Base-by-base conservation (phyloP, 202 grass and related monocot genomes). In the Eragrostis tef region DNA sequence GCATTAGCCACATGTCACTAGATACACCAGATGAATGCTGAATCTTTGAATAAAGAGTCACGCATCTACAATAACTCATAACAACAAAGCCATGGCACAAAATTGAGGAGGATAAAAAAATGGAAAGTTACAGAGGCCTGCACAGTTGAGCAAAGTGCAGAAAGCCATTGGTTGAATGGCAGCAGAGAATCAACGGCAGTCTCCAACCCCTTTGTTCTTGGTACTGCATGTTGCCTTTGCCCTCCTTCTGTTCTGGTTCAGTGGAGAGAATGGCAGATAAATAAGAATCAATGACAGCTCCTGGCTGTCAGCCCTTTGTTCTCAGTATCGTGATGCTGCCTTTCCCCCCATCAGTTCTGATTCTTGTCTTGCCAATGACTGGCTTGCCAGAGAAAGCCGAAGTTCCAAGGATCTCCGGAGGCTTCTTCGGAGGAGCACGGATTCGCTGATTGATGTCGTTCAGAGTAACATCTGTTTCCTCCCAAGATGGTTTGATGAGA, bases 301-400 rank as follows among this genome's bases (percentile, higher is more conserved):
- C 63, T 29, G 52, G 34, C 10, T 58, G 48, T 97, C 93, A 97
- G 70, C 91, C 94, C 76, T 93, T 93, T 11, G 94, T 97, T 85
- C 91, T 93, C 67, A 97, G 49, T 84, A 97, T 90, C 29, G 94
- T 97, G 78, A 97, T 97, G 89, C 91, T 91, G 73, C 94, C 95
- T 88, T 91, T 95, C 15, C 95, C 95, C 16, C 95, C 90, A 64
- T 91, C 90, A 26, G 92, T 98, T 72, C 69, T 89, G 79, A 98
- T 91, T 73, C 87, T 94, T 73, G 90, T 98, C 78, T 98, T 95
- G 77, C 87, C 90, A 51, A 95, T 88, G 46, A 98, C 90, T 7
- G 90, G 95, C 77, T 92, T 92, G 42, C 92, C 94, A 70, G 84
- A 90, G 76, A 95, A 95, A 21, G 93, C 64, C 21, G 92, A 95